A percentile compares a stretch with the other conserved stretches of the same genome.
Evolutionary conservation across 2,329 filamentous ascomycete species (phyloP).

Genomic region (Canariomyces notabilis): DNA sequence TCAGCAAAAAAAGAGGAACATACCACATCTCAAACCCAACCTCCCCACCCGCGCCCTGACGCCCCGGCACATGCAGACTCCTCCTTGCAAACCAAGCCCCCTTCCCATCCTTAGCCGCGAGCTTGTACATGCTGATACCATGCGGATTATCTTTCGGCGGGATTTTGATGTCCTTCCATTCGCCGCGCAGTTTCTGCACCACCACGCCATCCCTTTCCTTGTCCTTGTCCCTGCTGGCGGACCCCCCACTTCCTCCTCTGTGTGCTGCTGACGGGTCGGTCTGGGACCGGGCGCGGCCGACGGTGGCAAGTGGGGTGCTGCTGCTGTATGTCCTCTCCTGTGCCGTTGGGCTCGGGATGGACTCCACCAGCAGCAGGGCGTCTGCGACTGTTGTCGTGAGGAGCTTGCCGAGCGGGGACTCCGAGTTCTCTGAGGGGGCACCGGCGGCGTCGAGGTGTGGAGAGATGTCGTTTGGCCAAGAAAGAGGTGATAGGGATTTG

Average conservation of each 20-base stretch:
- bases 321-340: not conserved
- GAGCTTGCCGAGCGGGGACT: constrained; percentile 12
- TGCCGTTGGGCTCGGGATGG: constrained; percentile 18
- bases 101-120: constrained; percentile 70
- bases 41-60: constrained; percentile 49
- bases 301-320: constrained; percentile 28
- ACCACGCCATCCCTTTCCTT: constrained; percentile 14
- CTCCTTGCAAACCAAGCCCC: constrained; percentile 86
- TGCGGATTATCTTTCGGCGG: constrained; percentile 68
- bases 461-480: constrained; percentile 17
- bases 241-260: too few species aligned
- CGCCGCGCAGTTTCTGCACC: constrained; percentile 59
- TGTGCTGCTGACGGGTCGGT: constrained; percentile 52
- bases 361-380: constrained; percentile 24
- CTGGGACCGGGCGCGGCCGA: constrained; percentile 49
- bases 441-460: constrained; percentile 1
- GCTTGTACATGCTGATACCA: constrained; percentile 73
- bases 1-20: not conserved
- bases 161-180: constrained; percentile 83
- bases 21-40: constrained; percentile 59
- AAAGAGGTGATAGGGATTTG: constrained; percentile 22
- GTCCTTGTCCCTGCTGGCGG: too few species aligned
- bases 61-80: constrained; percentile 63
- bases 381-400: constrained; percentile 20
- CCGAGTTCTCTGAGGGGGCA: too few species aligned